Conservation (phyloP, 768 basidiomycete species). For the Nidularia sp. region DNA sequence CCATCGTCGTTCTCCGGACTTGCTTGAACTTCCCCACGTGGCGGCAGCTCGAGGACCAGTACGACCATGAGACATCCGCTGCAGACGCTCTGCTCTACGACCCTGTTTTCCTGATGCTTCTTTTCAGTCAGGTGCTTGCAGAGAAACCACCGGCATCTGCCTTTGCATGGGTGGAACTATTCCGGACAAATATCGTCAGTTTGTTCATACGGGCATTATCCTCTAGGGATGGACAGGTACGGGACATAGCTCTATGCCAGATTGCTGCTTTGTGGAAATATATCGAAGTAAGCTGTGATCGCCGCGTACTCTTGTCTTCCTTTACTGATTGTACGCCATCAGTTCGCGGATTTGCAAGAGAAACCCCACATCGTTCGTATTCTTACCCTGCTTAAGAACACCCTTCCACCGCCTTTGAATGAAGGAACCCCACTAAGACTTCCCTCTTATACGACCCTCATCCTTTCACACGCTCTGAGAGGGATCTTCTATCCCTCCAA, state of each 20-base stretch:
- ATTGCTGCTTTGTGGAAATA: conserved; percentile 56
- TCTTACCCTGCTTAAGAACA: conserved; percentile 60
- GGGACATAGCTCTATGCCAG: conserved; percentile 57
- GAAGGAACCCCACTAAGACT: conserved; percentile 46
- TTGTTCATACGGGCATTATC: conserved; percentile 72
- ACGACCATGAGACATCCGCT: conserved; percentile 12
- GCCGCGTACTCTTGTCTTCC: background rate
- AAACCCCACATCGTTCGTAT: conserved; percentile 69
- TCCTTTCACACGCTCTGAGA: conserved; percentile 78
- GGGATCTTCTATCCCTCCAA: conserved; percentile 84
- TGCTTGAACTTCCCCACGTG: conserved; percentile 69
- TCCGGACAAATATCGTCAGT: conserved; percentile 75
- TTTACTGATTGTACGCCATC: conserved; percentile 1
- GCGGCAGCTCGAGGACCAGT: conserved; percentile 44
- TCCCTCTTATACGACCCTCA: conserved; percentile 74
- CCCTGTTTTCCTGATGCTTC: conserved; percentile 67
- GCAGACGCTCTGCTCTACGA: conserved; percentile 61
- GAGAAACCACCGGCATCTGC: conserved; percentile 55
- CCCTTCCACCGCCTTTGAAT: conserved; percentile 36
- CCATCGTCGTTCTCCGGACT: conserved; percentile 62
- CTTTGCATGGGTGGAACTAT: conserved; percentile 81
- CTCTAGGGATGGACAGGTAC: conserved; percentile 54
- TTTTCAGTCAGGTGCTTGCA: conserved; percentile 64
- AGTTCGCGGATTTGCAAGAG: conserved; percentile 74
- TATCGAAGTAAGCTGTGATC: conserved; percentile 49